Evolutionary conservation across 805 yeast genomes (phyloP), one percentile per base, ranked within the genome.

Genomic region (Kodamaea jinghongensis): DNA sequence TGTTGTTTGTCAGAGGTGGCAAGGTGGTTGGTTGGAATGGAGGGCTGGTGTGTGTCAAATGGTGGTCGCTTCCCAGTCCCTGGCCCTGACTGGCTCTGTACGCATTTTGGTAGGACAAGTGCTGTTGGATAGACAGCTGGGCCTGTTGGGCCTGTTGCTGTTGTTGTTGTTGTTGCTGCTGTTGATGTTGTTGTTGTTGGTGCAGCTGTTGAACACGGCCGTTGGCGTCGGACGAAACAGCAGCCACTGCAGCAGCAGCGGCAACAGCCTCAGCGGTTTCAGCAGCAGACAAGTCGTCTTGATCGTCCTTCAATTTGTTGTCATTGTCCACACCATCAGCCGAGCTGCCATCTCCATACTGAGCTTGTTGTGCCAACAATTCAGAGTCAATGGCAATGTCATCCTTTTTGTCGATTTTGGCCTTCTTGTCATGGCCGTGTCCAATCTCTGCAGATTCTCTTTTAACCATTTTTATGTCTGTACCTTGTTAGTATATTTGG

Each of bases 321-420:
- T 41, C 39, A 15, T 27, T 16, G 32, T 34, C 33, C 30, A 32
- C 35, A n/a, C 17, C 31, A 12, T 28, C 37, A 22, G 12, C 31
- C 2, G 17, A 28, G 20, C 28, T 35, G 12, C 13, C 16, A 13
- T 35, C 32, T 8, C 35, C 38, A 13, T 60, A 62, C 29, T 62
- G 59, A 30, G 61, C 58, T 40, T 67, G 71, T 46, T 69, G 73
- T 31, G 65, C 68, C 46, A 70, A 60, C 45, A 70, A 58, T 46
- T 67, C 74, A 26, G 70, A 61, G 50, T 67, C 74, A 39, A 68
- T 70, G 38, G 67, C 70, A 31, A 60, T 47, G 27, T 47, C 51
- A 28, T 47, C 47, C 43, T 47, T 47, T 41, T 47, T 45, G 33
- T 39, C 41, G 11, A 34, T 32, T 39, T 41, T 41, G 34, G 20